These are phyloP conservation scores for Noccaea bulbosa DNA, from an alignment of 345 rosid genomes.

Conservation along the genomic window DNA sequence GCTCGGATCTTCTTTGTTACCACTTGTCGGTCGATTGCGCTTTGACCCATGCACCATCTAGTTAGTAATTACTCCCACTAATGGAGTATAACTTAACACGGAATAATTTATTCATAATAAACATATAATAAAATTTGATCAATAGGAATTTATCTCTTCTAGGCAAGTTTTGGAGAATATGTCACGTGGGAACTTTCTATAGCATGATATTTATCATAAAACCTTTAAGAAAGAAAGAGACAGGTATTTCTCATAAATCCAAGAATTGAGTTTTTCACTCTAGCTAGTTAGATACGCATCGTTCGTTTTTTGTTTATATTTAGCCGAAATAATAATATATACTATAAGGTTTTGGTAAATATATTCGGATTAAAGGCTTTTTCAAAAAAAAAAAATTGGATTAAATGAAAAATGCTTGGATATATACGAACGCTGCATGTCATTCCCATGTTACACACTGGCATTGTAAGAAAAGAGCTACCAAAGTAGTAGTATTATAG, in stretches of 20 bases:
- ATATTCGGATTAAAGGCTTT: not conserved
- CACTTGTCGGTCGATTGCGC: conserved; percentile 37
- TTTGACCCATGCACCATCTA: conserved; percentile 47
- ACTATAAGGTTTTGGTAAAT: not conserved
- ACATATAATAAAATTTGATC: conserved; percentile 3
- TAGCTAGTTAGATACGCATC: conserved; percentile 15
- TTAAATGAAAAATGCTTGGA: conserved; percentile 16
- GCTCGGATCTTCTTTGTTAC: conserved; percentile 43
- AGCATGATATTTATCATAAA: not conserved
- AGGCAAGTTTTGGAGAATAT: conserved; percentile 37
- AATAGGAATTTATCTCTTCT: conserved; percentile 25
- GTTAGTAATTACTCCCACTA: conserved; percentile 35
- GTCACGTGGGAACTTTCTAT: conserved; percentile 34
- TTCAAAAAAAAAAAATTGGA: not conserved
- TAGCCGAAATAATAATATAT: not conserved
- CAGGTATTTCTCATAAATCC: not conserved
- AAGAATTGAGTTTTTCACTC: not conserved
- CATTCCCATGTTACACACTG: conserved; percentile 38
- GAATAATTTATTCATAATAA: conserved; percentile 7
- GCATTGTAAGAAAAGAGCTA: conserved; percentile 34
- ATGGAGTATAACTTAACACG: conserved; percentile 9
- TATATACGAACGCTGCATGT: conserved; percentile 24
- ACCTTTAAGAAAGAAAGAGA: too few relatives aligned
- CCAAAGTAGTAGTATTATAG: not conserved
- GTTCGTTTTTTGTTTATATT: conserved; percentile 8